Conservation (phyloP, 2,329 filamentous ascomycete species). For the Neurospora crassa region DNA sequence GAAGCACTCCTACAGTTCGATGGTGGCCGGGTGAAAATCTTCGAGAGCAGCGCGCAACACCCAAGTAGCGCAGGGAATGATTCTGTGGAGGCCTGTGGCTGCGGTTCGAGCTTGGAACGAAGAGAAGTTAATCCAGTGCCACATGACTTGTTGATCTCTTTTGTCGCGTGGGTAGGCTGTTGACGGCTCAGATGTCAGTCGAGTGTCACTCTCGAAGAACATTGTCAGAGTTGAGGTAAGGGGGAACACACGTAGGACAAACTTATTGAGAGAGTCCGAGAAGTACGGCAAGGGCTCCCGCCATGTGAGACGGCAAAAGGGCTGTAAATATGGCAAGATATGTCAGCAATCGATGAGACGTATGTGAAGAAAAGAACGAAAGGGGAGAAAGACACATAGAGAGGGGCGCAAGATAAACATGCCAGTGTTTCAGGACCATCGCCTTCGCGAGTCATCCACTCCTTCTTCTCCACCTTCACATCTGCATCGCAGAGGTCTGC, state of each 20-base stretch:
- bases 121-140: not conserved
- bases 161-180: not conserved
- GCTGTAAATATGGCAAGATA: not conserved
- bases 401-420: not conserved
- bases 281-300: not conserved
- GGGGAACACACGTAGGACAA: not conserved
- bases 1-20: not conserved
- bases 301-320: not conserved
- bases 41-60: not conserved
- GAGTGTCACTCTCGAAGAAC: not conserved
- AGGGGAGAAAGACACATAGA: not conserved
- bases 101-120: not conserved
- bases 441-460: not conserved
- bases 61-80: not conserved
- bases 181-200: not conserved
- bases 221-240: not conserved
- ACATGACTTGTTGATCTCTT: not conserved
- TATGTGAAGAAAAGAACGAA: not conserved
- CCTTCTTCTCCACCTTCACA: not conserved
- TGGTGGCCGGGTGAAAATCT: constrained; percentile 1
- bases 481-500: not conserved
- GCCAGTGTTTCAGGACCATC: not conserved
- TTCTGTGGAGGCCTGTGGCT: not conserved
- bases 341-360: not conserved
- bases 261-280: not conserved